Evolutionary conservation across 2,329 filamentous ascomycete species (phyloP), one percentile per base, ranked within the genome.

Genomic region (Pseudocercospora vitis): DNA sequence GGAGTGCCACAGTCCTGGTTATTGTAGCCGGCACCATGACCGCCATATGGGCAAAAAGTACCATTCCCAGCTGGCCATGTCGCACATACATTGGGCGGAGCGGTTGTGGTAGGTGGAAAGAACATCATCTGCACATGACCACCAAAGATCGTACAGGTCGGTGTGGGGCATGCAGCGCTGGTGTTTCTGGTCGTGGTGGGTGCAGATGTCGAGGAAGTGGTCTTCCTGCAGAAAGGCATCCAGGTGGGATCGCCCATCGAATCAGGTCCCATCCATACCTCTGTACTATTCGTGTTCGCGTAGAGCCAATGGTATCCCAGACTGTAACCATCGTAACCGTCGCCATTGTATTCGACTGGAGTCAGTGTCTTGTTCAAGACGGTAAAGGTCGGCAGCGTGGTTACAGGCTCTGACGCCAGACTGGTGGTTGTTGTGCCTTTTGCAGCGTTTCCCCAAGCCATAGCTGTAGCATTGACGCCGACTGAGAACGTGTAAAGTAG

Each of bases 11-110:
- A 42, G 8, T 42, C 37, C 37, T 42, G 37, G 24, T 42, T 42
- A 8, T 42, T 42, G 37, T 42, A 42, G 37, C 37, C 37, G 21
- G 37, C 37, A n/a, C 37, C 37, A 42, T 42, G 37, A 7, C 37
- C 37, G 37, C 37, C 37, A 14, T 42, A 42, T 21, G 37, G 37
- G 24, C 37, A 42, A 7, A 42, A 42, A 21, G 9, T 42, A 23
- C 37, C 37, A 42, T 42, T 42, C 37, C 37, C 37, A 12, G 37
- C 37, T 6, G 37, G 37, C 37, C 37, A 42, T 11, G 37, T 42
- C 14, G 37, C 37, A 24, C 37, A 42, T 12, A 42, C 37, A 26
- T 42, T 42, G 37, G 37, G 37, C 37, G 37, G 37, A 12, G 37
- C 37, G 1, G 37, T 42, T 1, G 37, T 42, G 12, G 37, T 42